These are phyloP conservation scores for Neurospora cerealis DNA, from an alignment of 495 filamentous ascomycete genomes.

Conservation along the genomic window DNA sequence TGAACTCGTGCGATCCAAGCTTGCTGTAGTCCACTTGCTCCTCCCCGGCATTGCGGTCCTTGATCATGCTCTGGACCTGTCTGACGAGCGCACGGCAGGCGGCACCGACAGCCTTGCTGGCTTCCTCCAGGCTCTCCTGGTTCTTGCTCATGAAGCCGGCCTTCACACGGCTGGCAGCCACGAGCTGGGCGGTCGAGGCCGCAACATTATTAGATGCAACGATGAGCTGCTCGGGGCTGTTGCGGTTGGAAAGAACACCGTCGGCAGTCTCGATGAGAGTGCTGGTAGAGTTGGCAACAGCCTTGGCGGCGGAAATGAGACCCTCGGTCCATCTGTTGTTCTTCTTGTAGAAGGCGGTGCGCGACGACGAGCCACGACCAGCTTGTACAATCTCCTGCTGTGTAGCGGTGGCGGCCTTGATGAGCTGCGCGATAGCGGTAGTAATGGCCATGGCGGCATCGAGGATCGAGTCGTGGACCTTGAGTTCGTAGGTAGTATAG, in stretches of 20 bases:
- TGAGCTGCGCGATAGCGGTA: constrained; percentile 89
- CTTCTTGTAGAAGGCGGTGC: constrained; percentile 98
- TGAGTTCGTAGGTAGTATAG: constrained; percentile 93
- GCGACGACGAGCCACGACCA: constrained; percentile 76
- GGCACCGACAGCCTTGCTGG: constrained; percentile 83
- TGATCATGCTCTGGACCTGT: constrained; percentile 91
- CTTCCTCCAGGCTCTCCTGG: constrained; percentile 81
- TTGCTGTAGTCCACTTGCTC: constrained; percentile 83
- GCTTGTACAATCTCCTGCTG: constrained; percentile 98
- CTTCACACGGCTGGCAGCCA: constrained; percentile 92
- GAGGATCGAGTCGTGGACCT: constrained; percentile 88
- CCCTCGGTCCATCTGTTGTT: constrained; percentile 96
- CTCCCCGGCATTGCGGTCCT: constrained; percentile 69
- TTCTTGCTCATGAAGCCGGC: constrained; percentile 95
- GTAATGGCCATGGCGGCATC: constrained; percentile 92
- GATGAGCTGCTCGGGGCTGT: constrained; percentile 92
- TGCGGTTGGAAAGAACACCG: constrained; percentile 82
- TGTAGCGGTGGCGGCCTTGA: constrained; percentile 88
- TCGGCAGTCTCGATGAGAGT: constrained; percentile 95
- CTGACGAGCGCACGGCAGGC: constrained; percentile 82
- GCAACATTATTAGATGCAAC: constrained; percentile 96
- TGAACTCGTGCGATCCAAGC: constrained; percentile 89
- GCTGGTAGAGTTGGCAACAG: constrained; percentile 85
- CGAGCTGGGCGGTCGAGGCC: constrained; percentile 89
- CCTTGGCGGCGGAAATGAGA: constrained; percentile 92